Conservation (phyloP, 345 rosid genomes). For the Ailanthus altissimus region DNA sequence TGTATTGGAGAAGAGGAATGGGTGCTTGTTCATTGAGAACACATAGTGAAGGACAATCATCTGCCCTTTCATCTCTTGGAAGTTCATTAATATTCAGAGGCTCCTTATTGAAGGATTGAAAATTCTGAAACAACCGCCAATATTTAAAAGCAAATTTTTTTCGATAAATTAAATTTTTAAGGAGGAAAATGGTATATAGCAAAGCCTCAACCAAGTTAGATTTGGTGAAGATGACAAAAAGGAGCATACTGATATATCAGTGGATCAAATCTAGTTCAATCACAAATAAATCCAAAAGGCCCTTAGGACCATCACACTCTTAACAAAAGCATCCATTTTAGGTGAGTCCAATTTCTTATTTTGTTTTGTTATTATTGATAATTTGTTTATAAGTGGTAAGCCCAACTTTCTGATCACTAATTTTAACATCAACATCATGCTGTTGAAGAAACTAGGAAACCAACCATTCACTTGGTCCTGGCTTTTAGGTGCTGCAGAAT, state of each 20-base stretch:
- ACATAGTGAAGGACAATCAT: slow-evolving; percentile 48
- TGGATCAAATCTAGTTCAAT: background rate
- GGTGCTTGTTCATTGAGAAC: slow-evolving; percentile 61
- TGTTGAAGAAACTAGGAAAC: background rate
- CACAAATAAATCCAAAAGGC: background rate
- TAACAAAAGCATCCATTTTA: background rate
- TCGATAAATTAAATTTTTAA: background rate
- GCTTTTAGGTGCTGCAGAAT: background rate
- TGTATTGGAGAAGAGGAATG: slow-evolving; percentile 65
- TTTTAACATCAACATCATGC: background rate
- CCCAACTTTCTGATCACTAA: background rate
- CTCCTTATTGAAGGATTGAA: slow-evolving; percentile 25
- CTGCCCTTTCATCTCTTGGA: slow-evolving; percentile 41
- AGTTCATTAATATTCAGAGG: slow-evolving; percentile 34
- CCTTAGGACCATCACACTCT: background rate
- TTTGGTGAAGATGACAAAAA: background rate
- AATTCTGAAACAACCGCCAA: slow-evolving; percentile 38
- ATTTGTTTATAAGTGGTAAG: background rate
- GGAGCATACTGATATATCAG: background rate
- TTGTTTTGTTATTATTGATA: background rate
- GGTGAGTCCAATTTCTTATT: background rate
- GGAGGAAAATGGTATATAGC: background rate
- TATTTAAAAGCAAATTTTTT: slow-evolving; percentile 10
- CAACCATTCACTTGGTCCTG: background rate
- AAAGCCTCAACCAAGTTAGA: background rate